Percentiles rank a stretch among this genome's conserved stretches.
Conservation (phyloP, 2,329 filamentous ascomycete species). For the Sarocladium strictum region DNA sequence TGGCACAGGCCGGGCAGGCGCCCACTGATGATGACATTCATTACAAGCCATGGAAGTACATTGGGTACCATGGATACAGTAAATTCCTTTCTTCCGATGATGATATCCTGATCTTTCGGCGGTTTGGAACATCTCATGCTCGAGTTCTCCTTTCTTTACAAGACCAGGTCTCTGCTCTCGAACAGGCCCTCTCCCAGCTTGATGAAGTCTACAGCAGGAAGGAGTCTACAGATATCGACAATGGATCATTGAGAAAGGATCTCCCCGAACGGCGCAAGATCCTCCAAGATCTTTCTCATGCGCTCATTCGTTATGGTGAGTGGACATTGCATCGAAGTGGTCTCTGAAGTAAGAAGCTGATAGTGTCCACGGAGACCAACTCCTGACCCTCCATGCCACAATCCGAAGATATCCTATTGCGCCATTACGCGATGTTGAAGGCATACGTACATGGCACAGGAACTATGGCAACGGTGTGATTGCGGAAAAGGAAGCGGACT, state of each 20-base stretch:
- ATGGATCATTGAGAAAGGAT: conserved; percentile 22
- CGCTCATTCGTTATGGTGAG: conserved; percentile 21
- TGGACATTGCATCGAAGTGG: too few species aligned
- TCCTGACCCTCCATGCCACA: conserved; percentile 18
- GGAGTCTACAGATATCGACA: conserved; percentile 17
- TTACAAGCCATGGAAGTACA: conserved; percentile 24
- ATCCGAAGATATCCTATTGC: conserved; percentile 15
- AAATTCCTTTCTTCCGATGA: conserved; percentile 24
- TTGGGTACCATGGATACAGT: conserved; percentile 22
- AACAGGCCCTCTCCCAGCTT: conserved; percentile 21
- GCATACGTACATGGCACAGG: conserved; percentile 17
- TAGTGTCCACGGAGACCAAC: conserved; percentile 18
- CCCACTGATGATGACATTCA: neutral
- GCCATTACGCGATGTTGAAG: conserved; percentile 19
- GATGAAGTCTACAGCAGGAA: conserved; percentile 19
- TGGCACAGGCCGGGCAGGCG: neutral
- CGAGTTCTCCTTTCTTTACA: conserved; percentile 25
- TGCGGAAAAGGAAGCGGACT: conserved; percentile 12
- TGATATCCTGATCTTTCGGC: conserved; percentile 25
- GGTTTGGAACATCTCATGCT: conserved; percentile 24
- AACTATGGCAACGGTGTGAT: conserved; percentile 14
- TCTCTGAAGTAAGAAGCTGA: too few species aligned
- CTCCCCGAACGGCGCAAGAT: conserved; percentile 15
- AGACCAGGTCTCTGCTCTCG: conserved; percentile 24
- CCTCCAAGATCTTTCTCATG: conserved; percentile 12